Base-by-base conservation (phyloP, 495 filamentous ascomycete species). In the Penicillium soppii region DNA sequence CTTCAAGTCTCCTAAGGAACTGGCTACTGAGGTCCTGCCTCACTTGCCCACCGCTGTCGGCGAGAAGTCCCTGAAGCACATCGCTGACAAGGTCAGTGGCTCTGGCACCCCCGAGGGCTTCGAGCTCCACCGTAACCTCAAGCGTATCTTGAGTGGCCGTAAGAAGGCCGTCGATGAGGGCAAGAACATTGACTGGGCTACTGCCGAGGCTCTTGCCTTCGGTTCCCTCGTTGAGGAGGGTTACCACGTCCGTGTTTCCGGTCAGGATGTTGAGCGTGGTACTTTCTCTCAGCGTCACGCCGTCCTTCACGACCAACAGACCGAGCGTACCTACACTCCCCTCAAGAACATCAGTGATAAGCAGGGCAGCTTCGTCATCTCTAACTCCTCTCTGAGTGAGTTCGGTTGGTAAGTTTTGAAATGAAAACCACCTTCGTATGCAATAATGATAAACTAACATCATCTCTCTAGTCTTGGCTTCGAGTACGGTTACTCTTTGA, bases 241-340 rank as follows among this genome's bases (percentile, higher is more conserved):
- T 23, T 89, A 95, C 70, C 94, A 98, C 67, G 91, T 98, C 59
- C 88, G 94, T 72, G 85, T 98, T 13, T 97, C 94, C 50, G 94
- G 94, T 53, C 94, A 98, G 77, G 94, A 98, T 77, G 94, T 98
- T 48, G 92, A 98, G 81, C 90, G 94, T 82, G 94, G 94, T 73
- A 98, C 94, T 52, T 98, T 98, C 84, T 98, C 94, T 21, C 94
- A 98, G 78, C 85, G 94, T 62, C 94, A 98, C 68, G 86, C 94
- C 52, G 92, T 98, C 48, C 83, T 98, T 62, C 94, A 97, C 73
- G 95, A 98, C 73, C 94, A 98, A 75, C 89, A 94, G 68, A 91
- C 68, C 56, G 94, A 98, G 72, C 74, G 80, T 50, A 96, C 91
- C 12, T 96, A 95, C 70, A 97, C 91, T 8, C 94, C 95, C 37